Conservation (phyloP, 164 flowering plant genomes). For the Chloranthus sessilifolius region DNA sequence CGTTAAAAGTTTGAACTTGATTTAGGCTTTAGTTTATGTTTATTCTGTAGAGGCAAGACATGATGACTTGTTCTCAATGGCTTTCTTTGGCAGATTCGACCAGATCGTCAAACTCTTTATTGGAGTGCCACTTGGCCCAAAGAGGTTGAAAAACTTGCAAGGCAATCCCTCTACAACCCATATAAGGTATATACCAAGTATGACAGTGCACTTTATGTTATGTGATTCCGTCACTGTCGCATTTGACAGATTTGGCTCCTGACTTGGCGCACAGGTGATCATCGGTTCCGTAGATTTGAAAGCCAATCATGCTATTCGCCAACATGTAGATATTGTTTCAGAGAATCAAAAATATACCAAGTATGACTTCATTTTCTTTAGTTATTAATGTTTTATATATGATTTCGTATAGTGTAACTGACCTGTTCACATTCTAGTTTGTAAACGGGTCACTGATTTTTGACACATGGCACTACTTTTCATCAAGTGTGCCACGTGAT, state of each 20-base stretch:
- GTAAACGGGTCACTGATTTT: too few relatives aligned
- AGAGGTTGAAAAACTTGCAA: constrained; percentile 90
- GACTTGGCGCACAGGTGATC: constrained; percentile 47
- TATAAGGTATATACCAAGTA: constrained; percentile 57
- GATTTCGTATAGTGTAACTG: not conserved
- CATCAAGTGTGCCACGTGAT: too few relatives aligned
- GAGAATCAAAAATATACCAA: constrained; percentile 95
- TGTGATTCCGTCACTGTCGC: not conserved
- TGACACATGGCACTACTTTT: too few relatives aligned
- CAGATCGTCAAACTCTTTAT: constrained; percentile 93
- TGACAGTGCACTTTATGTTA: not conserved
- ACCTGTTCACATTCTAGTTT: not conserved
- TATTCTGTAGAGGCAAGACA: too few relatives aligned
- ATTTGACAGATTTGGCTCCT: not conserved
- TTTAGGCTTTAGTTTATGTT: not conserved
- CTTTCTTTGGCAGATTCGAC: constrained; percentile 66
- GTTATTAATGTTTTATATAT: not conserved
- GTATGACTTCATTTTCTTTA: constrained; percentile 24
- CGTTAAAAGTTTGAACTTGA: too few relatives aligned
- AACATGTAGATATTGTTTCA: constrained; percentile 83
- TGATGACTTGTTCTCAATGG: not conserved
- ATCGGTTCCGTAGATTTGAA: constrained; percentile 92
- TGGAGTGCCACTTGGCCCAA: constrained; percentile 99
- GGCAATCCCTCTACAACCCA: constrained; percentile 71
- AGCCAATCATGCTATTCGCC: constrained; percentile 95